Conservation (phyloP, 192 early-diverging fungal genomes). For the Podila epigama region DNA sequence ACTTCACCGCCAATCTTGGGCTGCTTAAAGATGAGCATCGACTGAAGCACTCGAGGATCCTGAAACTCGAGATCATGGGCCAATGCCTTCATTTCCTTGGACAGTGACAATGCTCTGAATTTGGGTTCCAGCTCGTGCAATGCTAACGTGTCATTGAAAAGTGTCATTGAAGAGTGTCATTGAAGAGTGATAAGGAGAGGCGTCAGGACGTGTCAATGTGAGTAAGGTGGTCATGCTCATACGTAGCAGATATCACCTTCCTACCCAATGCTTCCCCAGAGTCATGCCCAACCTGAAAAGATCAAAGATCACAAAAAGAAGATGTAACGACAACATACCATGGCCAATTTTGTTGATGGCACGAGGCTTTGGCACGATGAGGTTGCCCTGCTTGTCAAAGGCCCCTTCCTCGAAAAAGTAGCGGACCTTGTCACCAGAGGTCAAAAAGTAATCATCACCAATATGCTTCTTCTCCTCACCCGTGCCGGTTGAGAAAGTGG, state of each 20-base stretch:
- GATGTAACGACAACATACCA: conserved; percentile 49
- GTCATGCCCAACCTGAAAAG: background rate
- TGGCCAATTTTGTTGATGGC: conserved; percentile 95
- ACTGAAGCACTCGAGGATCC: conserved; percentile 83
- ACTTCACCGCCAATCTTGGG: conserved; percentile 72
- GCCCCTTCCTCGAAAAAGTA: conserved; percentile 93
- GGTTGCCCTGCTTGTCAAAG: conserved; percentile 67
- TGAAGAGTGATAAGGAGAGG: background rate
- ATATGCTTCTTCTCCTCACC: conserved; percentile 66
- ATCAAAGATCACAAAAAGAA: background rate
- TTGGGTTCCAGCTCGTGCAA: conserved; percentile 83
- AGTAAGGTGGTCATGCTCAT: too few relatives aligned
- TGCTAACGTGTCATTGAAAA: conserved; percentile 50
- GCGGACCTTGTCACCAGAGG: conserved; percentile 81
- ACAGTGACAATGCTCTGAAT: conserved; percentile 73
- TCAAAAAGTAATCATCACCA: conserved; percentile 90
- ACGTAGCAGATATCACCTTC: too few relatives aligned
- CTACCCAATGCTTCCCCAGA: too few relatives aligned
- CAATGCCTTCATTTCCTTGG: conserved; percentile 58
- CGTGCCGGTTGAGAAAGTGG: conserved; percentile 77
- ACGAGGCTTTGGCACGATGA: conserved; percentile 64
- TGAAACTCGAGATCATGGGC: conserved; percentile 67
- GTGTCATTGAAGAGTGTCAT: background rate
- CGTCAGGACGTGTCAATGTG: too few relatives aligned
- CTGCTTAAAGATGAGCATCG: conserved; percentile 92